These are phyloP conservation scores for Saccharomyces hybrid DNA, from an alignment of 1,139 yeast species.

Conservation along the genomic window DNA sequence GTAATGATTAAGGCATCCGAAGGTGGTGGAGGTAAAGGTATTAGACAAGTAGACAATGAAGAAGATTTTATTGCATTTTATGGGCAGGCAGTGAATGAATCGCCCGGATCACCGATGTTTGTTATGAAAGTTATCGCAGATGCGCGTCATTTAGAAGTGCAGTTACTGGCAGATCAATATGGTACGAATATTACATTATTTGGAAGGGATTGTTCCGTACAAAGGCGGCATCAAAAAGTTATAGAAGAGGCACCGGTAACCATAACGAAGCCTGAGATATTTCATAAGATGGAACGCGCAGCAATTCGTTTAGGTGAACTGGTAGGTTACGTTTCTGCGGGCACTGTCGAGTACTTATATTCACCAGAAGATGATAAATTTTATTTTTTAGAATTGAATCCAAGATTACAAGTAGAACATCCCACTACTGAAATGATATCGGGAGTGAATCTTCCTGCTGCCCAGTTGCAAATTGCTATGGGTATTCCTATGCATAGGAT, in stretches of 20 bases:
- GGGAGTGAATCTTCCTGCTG: slow-evolving; percentile 96
- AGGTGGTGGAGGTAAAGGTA: slow-evolving; percentile 99
- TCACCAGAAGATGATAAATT: slow-evolving; percentile 87
- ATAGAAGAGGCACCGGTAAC: slow-evolving; percentile 97
- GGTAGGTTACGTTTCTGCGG: slow-evolving; percentile 97
- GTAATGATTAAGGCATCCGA: slow-evolving; percentile 96
- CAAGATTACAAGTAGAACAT: slow-evolving; percentile 98
- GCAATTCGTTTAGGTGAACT: slow-evolving; percentile 94
- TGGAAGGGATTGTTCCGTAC: slow-evolving; percentile 96
- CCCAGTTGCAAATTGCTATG: slow-evolving; percentile 98
- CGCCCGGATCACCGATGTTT: slow-evolving; percentile 93
- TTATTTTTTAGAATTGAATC: slow-evolving; percentile 92
- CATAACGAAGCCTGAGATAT: slow-evolving; percentile 79
- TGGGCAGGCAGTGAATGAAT: slow-evolving; percentile 87
- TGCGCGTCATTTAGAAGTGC: slow-evolving; percentile 94
- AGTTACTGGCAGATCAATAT: slow-evolving; percentile 88
- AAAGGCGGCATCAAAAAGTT: slow-evolving; percentile 94
- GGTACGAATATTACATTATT: slow-evolving; percentile 89
- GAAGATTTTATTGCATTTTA: slow-evolving; percentile 63
- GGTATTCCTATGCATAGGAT: slow-evolving; percentile 96
- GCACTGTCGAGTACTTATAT: slow-evolving; percentile 95
- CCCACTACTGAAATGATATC: slow-evolving; percentile 99
- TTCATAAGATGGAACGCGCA: slow-evolving; percentile 87
- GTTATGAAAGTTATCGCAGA: slow-evolving; percentile 92
- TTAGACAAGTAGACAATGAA: slow-evolving; percentile 80